These are phyloP conservation scores for Blastomyces silverae DNA, from an alignment of 2,329 filamentous ascomycete genomes.

Conservation along the genomic window DNA sequence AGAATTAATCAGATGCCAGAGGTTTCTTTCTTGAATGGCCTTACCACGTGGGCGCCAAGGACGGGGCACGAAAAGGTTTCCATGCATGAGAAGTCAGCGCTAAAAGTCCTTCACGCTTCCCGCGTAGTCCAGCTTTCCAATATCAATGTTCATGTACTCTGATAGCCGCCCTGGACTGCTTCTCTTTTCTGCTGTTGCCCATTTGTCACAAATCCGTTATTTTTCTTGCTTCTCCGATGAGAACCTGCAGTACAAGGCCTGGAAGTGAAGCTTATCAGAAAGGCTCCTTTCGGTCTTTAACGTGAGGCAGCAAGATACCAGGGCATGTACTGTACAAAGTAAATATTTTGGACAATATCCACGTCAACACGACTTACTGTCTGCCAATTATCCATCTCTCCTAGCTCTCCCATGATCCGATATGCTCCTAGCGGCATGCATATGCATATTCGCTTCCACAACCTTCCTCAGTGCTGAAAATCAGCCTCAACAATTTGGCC, in stretches of 20 bases:
- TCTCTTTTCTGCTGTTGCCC: not conserved
- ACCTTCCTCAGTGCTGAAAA: not conserved
- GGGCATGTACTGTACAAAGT: not conserved
- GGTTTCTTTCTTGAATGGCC: too few relatives aligned
- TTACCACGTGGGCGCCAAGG: too few relatives aligned
- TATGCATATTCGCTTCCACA: not conserved
- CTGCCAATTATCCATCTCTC: not conserved
- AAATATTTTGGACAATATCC: not conserved
- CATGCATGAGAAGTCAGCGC: not conserved
- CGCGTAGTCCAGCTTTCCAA: not conserved
- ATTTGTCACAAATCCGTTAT: not conserved
- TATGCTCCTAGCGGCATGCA: not conserved
- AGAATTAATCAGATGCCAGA: too few relatives aligned
- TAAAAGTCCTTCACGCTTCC: not conserved
- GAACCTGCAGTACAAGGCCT: not conserved
- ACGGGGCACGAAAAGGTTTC: not conserved
- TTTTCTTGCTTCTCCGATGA: not conserved
- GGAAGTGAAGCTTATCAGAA: too few relatives aligned
- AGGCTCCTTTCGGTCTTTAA: not conserved
- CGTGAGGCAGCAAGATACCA: not conserved
- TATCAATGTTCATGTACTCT: not conserved
- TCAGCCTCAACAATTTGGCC: not conserved
- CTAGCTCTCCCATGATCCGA: not conserved
- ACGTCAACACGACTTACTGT: not conserved
- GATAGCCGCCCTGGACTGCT: not conserved